Evolutionary conservation across 192 early-diverging fungal genomes (phyloP).

Genomic region (Coemansia sp.): DNA sequence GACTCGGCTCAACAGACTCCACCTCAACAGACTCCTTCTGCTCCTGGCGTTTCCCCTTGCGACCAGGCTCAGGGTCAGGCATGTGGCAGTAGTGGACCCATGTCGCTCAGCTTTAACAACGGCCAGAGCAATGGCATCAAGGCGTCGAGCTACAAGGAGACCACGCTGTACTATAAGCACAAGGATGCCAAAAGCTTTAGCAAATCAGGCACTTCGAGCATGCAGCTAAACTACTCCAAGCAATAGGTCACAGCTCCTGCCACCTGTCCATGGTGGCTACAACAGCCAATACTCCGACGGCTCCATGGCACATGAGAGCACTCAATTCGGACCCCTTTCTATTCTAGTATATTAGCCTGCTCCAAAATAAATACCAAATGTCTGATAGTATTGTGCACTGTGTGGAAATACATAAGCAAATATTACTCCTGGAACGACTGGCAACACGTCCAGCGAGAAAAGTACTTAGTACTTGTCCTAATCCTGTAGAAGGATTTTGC

Average conservation of each 20-base stretch:
- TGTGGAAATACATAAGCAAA: too few species aligned
- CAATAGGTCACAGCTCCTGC: not conserved
- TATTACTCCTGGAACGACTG: too few species aligned
- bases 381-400: too few species aligned
- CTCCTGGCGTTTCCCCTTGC: not conserved
- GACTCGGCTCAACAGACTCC: not conserved
- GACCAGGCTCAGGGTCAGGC: conserved; percentile 6
- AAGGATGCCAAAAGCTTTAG: conserved; percentile 27
- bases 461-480: too few species aligned
- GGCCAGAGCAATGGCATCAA: conserved; percentile 22
- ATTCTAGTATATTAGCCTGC: too few species aligned
- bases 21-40: conserved; percentile 4
- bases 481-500: too few species aligned
- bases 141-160: conserved; percentile 24
- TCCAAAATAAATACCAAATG: too few species aligned
- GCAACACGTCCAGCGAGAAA: too few species aligned
- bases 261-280: too few species aligned
- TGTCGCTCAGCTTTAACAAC: conserved; percentile 22
- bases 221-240: conserved; percentile 20
- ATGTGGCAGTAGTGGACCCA: not conserved
- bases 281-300: too few species aligned
- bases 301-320: too few species aligned
- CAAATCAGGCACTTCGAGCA: conserved; percentile 27
- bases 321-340: too few species aligned
- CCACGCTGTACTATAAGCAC: conserved; percentile 33